Conservation (phyloP, 495 filamentous ascomycete genomes). For the Sordaria brevicollis region DNA sequence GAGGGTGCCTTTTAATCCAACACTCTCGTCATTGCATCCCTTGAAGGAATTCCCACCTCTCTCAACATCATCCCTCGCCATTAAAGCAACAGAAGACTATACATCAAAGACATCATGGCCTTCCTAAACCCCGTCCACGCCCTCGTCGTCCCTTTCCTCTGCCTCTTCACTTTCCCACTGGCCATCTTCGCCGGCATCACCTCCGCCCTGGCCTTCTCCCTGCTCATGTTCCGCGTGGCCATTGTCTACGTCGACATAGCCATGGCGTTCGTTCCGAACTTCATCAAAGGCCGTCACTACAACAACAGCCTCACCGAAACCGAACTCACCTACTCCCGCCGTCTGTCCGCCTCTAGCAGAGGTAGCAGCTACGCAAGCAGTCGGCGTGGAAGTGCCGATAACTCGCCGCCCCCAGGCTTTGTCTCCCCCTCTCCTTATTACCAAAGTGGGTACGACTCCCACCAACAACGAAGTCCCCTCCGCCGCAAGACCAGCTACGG, state of each 20-base stretch:
- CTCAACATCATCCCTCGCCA: background rate
- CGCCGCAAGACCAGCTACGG: constrained; percentile 19
- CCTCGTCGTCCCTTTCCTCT: constrained; percentile 51
- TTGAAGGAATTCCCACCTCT: background rate
- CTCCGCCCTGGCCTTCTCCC: constrained; percentile 51
- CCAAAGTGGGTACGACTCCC: background rate
- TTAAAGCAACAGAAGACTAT: too few species aligned
- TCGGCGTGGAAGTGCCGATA: constrained; percentile 2
- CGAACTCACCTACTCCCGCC: background rate
- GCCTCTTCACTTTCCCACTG: constrained; percentile 58
- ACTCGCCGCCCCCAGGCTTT: constrained; percentile 4
- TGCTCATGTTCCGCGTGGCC: constrained; percentile 53
- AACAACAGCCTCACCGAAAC: background rate
- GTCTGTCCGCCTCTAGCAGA: background rate
- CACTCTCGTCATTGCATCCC: background rate
- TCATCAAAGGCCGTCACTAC: constrained; percentile 33
- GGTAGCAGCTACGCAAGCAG: background rate
- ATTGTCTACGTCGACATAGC: constrained; percentile 62
- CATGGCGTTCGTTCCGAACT: constrained; percentile 46
- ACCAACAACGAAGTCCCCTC: constrained; percentile 4
- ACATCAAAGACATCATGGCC: constrained; percentile 22
- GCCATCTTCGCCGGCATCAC: constrained; percentile 60
- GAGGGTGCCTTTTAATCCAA: background rate
- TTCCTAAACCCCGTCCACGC: constrained; percentile 38
- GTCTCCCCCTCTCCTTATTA: constrained; percentile 6